Evolutionary conservation across 495 filamentous ascomycete species (phyloP), one percentile per base, ranked within the genome.

Genomic region (Niebla homalea): DNA sequence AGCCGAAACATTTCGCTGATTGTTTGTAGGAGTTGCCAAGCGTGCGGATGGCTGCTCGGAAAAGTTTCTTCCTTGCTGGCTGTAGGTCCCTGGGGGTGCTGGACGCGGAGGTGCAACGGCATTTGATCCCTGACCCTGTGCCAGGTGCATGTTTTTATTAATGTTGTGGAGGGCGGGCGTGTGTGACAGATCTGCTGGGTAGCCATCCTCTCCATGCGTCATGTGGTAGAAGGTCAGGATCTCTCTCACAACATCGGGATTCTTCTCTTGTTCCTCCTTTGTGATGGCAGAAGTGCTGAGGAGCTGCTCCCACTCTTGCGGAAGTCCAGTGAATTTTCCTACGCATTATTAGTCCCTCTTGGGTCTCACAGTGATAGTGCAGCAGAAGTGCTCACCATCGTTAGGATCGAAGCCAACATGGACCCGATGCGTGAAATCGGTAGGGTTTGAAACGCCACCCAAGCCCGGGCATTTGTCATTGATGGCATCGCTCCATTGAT

Each of bases 401-500:
- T 84, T 77, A 20, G 89, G 87, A 62, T 98, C 93, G 64, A 98
- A 98, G 38, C 81, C 93, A 56, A 98, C 92, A 63, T 98, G 92
- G 29, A 98, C 87, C 16, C 88, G 83, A 64, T 98, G 92, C 19
- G 83, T 85, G 66, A 98, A 97, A 65, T 95, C 94, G 48, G 93
- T 95, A 3, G 92, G 92, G 64, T 95, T 95, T 68, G 89, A 95
- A 8, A 98, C 93, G 51, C 92, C 92, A 42, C 92, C 89, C 87
- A 95, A 94, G 43, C 87, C 90, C 1, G 92, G 92, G 62, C 89
- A 96, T 52, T 92, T 83, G 51, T 87, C 86, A 62, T 95, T 96
- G 54, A 98, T 92, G 63, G 85, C 84, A 63, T 98, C 92, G 51
- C 95, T 94, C 92, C 92, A 98, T 46, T 93, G 87, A 62, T 98